Evolutionary conservation across 306 rosid species (phyloP).

Genomic region (Gillenia trifoliata): DNA sequence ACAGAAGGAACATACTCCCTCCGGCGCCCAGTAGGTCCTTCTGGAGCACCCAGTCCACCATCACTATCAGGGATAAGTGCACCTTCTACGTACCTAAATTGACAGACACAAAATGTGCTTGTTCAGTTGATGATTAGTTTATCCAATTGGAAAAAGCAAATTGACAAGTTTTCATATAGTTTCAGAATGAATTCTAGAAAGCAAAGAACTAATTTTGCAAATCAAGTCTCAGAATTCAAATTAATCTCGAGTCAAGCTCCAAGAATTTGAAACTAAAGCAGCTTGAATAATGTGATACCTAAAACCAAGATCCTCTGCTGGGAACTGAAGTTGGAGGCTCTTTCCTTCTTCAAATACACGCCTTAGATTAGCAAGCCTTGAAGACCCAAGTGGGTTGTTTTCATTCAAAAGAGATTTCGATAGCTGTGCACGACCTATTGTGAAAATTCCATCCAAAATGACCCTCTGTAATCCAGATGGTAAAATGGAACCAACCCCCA

Average conservation of each 20-base stretch:
- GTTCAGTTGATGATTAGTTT: slow-evolving; percentile 7
- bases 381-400: slow-evolving; percentile 71
- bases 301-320: slow-evolving; percentile 94
- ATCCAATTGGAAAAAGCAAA: slow-evolving; percentile 13
- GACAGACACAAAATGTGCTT: not conserved
- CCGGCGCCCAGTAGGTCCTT: slow-evolving; percentile 62
- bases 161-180: not conserved
- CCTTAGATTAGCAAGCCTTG: slow-evolving; percentile 70
- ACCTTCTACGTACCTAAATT: slow-evolving; percentile 69
- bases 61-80: slow-evolving; percentile 53
- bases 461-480: slow-evolving; percentile 66
- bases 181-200: slow-evolving; percentile 1
- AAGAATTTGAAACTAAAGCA: not conserved
- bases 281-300: slow-evolving; percentile 46
- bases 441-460: slow-evolving; percentile 80
- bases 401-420: slow-evolving; percentile 66
- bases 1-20: slow-evolving; percentile 80
- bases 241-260: not conserved
- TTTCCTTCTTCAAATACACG: slow-evolving; percentile 87
- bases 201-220: slow-evolving; percentile 13
- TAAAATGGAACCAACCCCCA: slow-evolving; percentile 64
- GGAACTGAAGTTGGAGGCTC: slow-evolving; percentile 97
- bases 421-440: slow-evolving; percentile 78
- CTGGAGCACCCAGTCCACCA: slow-evolving; percentile 30
- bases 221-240: not conserved